Conservation (phyloP, 495 filamentous ascomycete species). For the Corynascus novoguineensis region DNA sequence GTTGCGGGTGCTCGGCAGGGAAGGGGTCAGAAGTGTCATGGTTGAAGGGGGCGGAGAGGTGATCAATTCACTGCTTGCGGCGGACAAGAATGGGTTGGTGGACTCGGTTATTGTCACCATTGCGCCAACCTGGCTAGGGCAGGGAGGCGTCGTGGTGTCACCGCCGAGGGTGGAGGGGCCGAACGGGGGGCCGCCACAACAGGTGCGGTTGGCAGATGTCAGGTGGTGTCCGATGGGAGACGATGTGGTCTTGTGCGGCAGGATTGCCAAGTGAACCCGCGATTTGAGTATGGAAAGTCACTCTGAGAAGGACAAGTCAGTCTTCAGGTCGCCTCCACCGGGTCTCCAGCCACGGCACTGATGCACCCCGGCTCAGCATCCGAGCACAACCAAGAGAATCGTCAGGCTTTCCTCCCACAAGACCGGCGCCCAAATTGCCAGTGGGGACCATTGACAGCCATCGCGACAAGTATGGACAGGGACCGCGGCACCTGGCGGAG, state of each 20-base stretch:
- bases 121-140: constrained; percentile 76
- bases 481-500: constrained; percentile 42
- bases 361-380: constrained; percentile 52
- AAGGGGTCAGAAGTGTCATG: constrained; percentile 76
- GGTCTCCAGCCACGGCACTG: constrained; percentile 42
- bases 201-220: constrained; percentile 58
- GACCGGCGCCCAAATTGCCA: constrained; percentile 44
- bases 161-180: constrained; percentile 49
- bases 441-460: constrained; percentile 44
- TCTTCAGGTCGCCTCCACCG: constrained; percentile 22
- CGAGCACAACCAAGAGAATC: constrained; percentile 49
- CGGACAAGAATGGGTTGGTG: constrained; percentile 57
- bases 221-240: constrained; percentile 69
- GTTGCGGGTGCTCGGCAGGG: constrained; percentile 48
- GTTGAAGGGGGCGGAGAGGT: constrained; percentile 78
- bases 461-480: constrained; percentile 42
- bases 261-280: constrained; percentile 28
- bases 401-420: constrained; percentile 45
- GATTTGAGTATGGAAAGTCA: too few relatives aligned
- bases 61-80: constrained; percentile 65
- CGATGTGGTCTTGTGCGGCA: constrained; percentile 75
- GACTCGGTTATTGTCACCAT: constrained; percentile 75
- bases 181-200: constrained; percentile 49
- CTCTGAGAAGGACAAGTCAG: neutral
- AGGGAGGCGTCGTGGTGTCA: constrained; percentile 67